A percentile compares a stretch with the other conserved stretches of the same genome.
Evolutionary conservation across 2,329 filamentous ascomycete genomes (phyloP).

Genomic region (Saccharata proteae): DNA sequence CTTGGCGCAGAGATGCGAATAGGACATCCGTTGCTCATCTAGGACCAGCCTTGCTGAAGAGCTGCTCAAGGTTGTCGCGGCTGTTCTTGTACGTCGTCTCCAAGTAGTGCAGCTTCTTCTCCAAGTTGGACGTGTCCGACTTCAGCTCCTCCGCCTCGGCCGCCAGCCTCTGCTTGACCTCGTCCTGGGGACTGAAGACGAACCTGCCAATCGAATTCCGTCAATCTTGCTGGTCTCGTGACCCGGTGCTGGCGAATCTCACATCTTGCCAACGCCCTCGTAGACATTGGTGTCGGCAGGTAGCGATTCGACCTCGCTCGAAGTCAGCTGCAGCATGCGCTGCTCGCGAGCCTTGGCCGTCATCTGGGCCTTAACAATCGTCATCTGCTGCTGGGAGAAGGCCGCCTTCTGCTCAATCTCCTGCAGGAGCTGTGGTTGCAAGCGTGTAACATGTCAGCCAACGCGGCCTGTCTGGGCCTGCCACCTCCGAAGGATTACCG

Average conservation of each 20-base stretch:
- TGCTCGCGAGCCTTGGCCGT: slow-evolving; percentile 76
- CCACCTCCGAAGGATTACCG: too few relatives aligned
- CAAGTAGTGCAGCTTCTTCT: slow-evolving; percentile 83
- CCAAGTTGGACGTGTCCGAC: slow-evolving; percentile 64
- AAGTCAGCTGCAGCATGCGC: slow-evolving; percentile 77
- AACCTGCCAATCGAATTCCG: slow-evolving; percentile 57
- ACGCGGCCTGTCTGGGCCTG: not conserved
- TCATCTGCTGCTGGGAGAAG: slow-evolving; percentile 84
- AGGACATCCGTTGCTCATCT: slow-evolving; percentile 9
- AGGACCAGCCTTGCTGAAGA: slow-evolving; percentile 48
- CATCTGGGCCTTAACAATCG: slow-evolving; percentile 73
- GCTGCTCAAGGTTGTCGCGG: slow-evolving; percentile 78
- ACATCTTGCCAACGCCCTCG: slow-evolving; percentile 97
- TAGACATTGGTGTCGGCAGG: slow-evolving; percentile 71
- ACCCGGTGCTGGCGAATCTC: slow-evolving; percentile 27
- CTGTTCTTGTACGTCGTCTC: slow-evolving; percentile 96
- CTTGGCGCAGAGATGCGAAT: not conserved
- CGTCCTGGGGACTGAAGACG: slow-evolving; percentile 59
- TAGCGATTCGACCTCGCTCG: slow-evolving; percentile 67
- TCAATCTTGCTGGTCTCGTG: not conserved
- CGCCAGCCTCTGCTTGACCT: slow-evolving; percentile 64
- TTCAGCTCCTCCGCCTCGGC: slow-evolving; percentile 64
- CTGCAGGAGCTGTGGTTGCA: slow-evolving; percentile 56
- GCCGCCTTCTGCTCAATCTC: slow-evolving; percentile 89
- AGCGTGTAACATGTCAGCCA: not conserved